phyloP scores from a whole-genome alignment of 768 basidiomycete genomes.

The Dentipellis sp. region DNA sequence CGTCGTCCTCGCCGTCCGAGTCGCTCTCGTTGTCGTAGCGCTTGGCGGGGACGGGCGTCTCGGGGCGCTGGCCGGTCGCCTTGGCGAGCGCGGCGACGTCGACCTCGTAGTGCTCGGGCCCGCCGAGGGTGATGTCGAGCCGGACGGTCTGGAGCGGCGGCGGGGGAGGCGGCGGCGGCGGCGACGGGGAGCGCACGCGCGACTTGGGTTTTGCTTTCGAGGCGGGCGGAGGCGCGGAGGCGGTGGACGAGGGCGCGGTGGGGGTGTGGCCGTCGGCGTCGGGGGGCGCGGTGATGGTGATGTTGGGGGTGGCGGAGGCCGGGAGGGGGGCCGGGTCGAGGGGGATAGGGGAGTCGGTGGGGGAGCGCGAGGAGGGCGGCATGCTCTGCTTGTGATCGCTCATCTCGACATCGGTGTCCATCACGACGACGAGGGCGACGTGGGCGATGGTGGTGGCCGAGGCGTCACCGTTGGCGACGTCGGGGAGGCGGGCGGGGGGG shows the following conservation, averaged over 20 bases:
- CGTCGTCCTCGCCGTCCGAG: slow-evolving; percentile 36
- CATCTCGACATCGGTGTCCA: too few relatives aligned
- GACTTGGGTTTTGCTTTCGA: slow-evolving; percentile 41
- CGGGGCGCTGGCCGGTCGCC: slow-evolving; percentile 53
- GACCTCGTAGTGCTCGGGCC: slow-evolving; percentile 68
- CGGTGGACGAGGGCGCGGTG: slow-evolving; percentile 12
- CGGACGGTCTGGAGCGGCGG: slow-evolving; percentile 56
- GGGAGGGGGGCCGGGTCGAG: not conserved
- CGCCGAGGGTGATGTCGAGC: slow-evolving; percentile 60
- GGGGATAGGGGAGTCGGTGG: not conserved
- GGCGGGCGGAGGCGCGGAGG: slow-evolving; percentile 27
- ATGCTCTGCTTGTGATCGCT: too few relatives aligned
- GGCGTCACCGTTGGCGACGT: slow-evolving; percentile 2
- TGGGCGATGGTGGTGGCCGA: slow-evolving; percentile 8
- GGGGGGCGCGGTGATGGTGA: slow-evolving; percentile 5
- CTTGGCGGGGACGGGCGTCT: slow-evolving; percentile 38
- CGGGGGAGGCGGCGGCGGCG: slow-evolving; percentile 33
- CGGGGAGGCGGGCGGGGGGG: not conserved
- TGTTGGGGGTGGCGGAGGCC: slow-evolving; percentile 4
- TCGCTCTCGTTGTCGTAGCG: slow-evolving; percentile 46
- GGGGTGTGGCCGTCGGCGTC: slow-evolving; percentile 3
- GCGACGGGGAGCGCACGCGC: slow-evolving; percentile 51
- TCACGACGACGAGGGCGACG: too few relatives aligned
- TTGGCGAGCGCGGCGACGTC: slow-evolving; percentile 51
- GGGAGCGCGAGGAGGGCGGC: too few relatives aligned